A percentile compares a stretch with the other conserved stretches of the same genome.
phyloP scores from a whole-genome alignment of 1,284 basidiomycete species.

The Ustilago vetiveriae region DNA sequence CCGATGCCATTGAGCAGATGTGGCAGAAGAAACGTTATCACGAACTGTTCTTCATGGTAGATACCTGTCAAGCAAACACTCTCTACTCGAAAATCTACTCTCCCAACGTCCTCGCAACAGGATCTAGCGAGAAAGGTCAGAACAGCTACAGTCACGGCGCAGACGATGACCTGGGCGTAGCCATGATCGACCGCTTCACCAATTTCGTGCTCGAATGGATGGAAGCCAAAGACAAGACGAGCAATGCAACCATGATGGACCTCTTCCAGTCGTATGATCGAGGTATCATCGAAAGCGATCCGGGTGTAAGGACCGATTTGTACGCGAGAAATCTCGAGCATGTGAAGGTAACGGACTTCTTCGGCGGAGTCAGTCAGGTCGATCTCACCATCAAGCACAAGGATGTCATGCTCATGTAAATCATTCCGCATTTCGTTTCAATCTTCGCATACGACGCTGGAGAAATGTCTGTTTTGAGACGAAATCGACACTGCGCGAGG shows the following conservation, averaged over 20 bases:
- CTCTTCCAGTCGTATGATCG: constrained; percentile 86
- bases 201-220: constrained; percentile 90
- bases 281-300: constrained; percentile 79
- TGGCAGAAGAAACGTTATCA: constrained; percentile 94
- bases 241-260: constrained; percentile 80
- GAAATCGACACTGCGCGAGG: no score
- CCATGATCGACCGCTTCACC: constrained; percentile 94
- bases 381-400: constrained; percentile 70
- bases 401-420: constrained; percentile 18
- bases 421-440: neutral
- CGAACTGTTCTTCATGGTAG: constrained; percentile 96
- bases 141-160: constrained; percentile 97
- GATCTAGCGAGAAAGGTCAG: constrained; percentile 85
- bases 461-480: no score
- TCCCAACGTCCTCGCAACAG: constrained; percentile 92
- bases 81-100: constrained; percentile 95
- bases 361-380: constrained; percentile 87
- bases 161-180: constrained; percentile 91
- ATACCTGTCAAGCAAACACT: constrained; percentile 97
- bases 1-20: constrained; percentile 98
- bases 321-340: constrained; percentile 77
- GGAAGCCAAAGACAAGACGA: constrained; percentile 91
- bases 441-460: no score
- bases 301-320: constrained; percentile 86
- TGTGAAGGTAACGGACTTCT: constrained; percentile 91